Evolutionary conservation across 2,329 filamentous ascomycete genomes (phyloP).

Genomic region (Trichoderma sp.): DNA sequence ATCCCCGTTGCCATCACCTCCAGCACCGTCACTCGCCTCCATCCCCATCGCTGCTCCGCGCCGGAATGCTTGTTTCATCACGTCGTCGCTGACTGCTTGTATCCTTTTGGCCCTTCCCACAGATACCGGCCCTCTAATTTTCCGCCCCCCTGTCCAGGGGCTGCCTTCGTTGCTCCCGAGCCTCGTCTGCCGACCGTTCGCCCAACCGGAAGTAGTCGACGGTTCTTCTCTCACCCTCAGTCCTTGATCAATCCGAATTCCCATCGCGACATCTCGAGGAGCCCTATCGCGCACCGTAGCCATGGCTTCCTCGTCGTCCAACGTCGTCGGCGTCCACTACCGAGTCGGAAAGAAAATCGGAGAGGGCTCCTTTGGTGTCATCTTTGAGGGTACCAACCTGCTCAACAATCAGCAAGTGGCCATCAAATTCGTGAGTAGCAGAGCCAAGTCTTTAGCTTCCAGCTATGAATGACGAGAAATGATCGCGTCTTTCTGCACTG

Average conservation of each 20-base stretch:
- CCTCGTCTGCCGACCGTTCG: constrained; percentile 28
- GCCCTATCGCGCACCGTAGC: constrained; percentile 36
- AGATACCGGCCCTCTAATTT: constrained; percentile 30
- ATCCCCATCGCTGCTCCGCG: constrained; percentile 24
- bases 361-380: constrained; percentile 97
- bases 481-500: neutral
- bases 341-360: constrained; percentile 99
- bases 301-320: constrained; percentile 90
- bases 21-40: neutral
- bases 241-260: constrained; percentile 25
- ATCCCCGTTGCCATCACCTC: constrained; percentile 13
- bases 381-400: constrained; percentile 97
- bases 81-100: constrained; percentile 33
- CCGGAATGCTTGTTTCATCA: constrained; percentile 33
- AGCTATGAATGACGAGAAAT: neutral
- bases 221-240: constrained; percentile 16
- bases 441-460: neutral
- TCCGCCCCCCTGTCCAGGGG: constrained; percentile 28
- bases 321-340: constrained; percentile 98
- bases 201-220: constrained; percentile 28
- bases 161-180: constrained; percentile 31
- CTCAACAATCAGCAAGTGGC: constrained; percentile 99
- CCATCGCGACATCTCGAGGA: constrained; percentile 19
- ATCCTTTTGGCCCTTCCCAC: constrained; percentile 29
- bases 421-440: constrained; percentile 89